phyloP scores from a whole-genome alignment of 805 yeast species.

The Suhomyces sp. region DNA sequence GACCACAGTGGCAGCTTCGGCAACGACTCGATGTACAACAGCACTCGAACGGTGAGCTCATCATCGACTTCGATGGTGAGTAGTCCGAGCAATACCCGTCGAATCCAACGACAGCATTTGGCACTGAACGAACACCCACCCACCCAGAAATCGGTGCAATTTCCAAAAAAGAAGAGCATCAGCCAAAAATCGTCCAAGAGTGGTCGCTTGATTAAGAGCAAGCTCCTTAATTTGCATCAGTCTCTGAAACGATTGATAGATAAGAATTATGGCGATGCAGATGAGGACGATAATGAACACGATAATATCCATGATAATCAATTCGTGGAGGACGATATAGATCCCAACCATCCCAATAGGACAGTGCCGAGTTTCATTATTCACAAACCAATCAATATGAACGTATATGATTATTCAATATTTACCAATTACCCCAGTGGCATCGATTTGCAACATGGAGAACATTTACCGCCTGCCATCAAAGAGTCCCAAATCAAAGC shows the following conservation, averaged over 20 bases:
- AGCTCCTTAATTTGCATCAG: constrained; percentile 39
- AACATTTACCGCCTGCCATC: constrained; percentile 30
- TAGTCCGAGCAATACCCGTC: constrained; percentile 42
- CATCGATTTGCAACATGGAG: constrained; percentile 15
- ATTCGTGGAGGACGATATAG: constrained; percentile 8
- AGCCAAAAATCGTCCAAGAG: constrained; percentile 20
- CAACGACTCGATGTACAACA: constrained; percentile 12
- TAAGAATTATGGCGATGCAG: constrained; percentile 1
- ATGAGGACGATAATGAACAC: constrained; percentile 6
- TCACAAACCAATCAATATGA: constrained; percentile 32
- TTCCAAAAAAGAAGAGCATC: constrained; percentile 9
- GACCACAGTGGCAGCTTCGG: constrained; percentile 6
- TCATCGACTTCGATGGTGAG: constrained; percentile 39
- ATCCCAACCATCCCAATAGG: constrained; percentile 16
- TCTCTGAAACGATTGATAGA: constrained; percentile 27
- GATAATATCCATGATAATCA: constrained; percentile 2
- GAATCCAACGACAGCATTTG: constrained; percentile 28
- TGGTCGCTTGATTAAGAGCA: constrained; percentile 32
- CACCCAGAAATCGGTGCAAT: constrained; percentile 4
- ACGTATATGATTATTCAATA: constrained; percentile 38
- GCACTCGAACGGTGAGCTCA: constrained; percentile 35
- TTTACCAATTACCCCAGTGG: constrained; percentile 25
- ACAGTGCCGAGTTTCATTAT: constrained; percentile 26
- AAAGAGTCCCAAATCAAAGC: constrained; percentile 44
- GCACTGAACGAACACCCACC: constrained; percentile 3